These are phyloP conservation scores for Globisporangium spiculum DNA, from an alignment of 352 stramenopile genomes.

Conservation along the genomic window DNA sequence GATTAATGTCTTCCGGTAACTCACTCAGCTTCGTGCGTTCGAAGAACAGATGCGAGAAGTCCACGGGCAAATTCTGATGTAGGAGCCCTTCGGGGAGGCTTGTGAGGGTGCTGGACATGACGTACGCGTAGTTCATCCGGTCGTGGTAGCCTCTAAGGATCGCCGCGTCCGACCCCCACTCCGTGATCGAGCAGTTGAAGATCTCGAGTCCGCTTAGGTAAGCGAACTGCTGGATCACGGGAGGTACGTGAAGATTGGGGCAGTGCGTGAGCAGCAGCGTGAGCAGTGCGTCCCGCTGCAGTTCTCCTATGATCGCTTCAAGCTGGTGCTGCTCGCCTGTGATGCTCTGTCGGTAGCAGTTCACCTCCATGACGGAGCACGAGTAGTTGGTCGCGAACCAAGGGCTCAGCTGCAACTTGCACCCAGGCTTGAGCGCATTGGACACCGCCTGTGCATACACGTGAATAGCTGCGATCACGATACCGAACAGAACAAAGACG, in stretches of 20 bases:
- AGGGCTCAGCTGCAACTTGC: conserved; percentile 1
- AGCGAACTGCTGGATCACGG: conserved; percentile 15
- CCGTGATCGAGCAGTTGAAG: conserved; percentile 16
- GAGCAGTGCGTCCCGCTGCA: conserved; percentile 7
- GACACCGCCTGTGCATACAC: neutral
- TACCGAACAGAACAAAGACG: neutral
- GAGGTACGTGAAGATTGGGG: conserved; percentile 16
- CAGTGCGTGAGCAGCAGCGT: conserved; percentile 22
- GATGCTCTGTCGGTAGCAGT: conserved; percentile 8
- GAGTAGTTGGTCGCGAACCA: conserved; percentile 13
- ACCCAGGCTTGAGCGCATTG: neutral
- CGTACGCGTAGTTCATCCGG: conserved; percentile 13
- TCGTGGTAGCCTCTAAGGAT: neutral
- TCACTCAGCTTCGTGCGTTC: conserved; percentile 15
- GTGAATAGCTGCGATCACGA: neutral
- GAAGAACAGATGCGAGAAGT: conserved; percentile 15
- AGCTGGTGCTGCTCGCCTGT: neutral
- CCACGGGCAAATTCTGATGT: conserved; percentile 5
- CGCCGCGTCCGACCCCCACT: conserved; percentile 14
- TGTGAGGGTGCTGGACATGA: conserved; percentile 21
- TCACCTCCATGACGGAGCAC: conserved; percentile 18
- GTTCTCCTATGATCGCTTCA: conserved; percentile 9
- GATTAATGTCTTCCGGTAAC: conserved; percentile 16
- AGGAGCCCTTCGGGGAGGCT: conserved; percentile 6
- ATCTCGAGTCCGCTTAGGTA: conserved; percentile 22